A percentile compares a stretch with the other conserved stretches of the same genome.
These are phyloP conservation scores for Lentinula edodes DNA, from an alignment of 768 basidiomycete genomes.

Conservation along the genomic window DNA sequence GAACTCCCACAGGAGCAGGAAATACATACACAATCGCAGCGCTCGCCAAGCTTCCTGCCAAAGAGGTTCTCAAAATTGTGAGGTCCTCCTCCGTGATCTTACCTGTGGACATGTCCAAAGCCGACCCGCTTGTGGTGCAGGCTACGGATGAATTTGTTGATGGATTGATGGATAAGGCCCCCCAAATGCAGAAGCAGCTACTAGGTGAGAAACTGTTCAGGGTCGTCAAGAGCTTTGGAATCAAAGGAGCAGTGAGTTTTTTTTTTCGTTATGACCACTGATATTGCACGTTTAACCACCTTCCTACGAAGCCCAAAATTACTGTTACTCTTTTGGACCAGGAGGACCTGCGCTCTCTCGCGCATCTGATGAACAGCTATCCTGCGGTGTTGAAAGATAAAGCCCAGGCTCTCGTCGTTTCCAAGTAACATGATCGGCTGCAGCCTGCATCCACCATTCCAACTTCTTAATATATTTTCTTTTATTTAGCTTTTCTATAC, in stretches of 20 bases:
- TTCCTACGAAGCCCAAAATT: conserved; percentile 58
- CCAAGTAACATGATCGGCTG: conserved; percentile 12
- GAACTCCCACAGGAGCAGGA: conserved; percentile 63
- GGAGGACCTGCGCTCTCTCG: conserved; percentile 79
- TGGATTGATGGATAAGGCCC: conserved; percentile 46
- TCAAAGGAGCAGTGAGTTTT: conserved; percentile 68
- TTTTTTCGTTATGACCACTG: background rate
- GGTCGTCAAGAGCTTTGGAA: conserved; percentile 71
- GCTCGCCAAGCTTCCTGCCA: conserved; percentile 69
- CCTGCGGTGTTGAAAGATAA: conserved; percentile 80
- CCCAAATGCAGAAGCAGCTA: conserved; percentile 67
- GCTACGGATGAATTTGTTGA: conserved; percentile 74
- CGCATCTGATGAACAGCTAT: conserved; percentile 86
- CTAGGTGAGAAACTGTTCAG: conserved; percentile 74
- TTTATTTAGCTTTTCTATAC: background rate
- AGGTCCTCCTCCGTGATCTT: conserved; percentile 37
- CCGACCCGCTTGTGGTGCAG: conserved; percentile 62
- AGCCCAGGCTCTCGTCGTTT: conserved; percentile 28
- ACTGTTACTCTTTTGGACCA: conserved; percentile 80
- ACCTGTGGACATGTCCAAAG: conserved; percentile 59
- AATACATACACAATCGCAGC: conserved; percentile 61
- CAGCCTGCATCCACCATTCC: background rate
- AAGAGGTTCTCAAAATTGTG: conserved; percentile 67
- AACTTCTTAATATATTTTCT: background rate
- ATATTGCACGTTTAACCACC: background rate